A percentile compares a stretch with the other conserved stretches of the same genome.
Evolutionary conservation across 495 filamentous ascomycete species (phyloP).

Genomic region (Podospora pseudocomata): DNA sequence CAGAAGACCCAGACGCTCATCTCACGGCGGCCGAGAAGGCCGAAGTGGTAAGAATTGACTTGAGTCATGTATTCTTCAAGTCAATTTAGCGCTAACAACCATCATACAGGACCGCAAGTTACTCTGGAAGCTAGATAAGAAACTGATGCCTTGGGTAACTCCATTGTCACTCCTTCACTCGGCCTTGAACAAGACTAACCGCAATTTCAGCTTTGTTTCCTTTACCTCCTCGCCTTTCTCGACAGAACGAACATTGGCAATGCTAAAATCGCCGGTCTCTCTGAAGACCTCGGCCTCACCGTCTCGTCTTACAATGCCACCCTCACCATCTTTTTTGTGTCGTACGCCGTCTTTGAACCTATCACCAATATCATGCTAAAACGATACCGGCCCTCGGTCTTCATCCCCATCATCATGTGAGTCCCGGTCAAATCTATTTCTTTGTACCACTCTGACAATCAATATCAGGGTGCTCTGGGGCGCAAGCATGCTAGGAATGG

Average conservation of each 20-base stretch:
- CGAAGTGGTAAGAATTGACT: constrained; percentile 53
- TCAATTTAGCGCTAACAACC: not conserved
- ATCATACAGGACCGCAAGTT: constrained; percentile 58
- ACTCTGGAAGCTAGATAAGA: constrained; percentile 65
- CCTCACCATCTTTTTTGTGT: constrained; percentile 88
- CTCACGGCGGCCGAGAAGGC: constrained; percentile 63
- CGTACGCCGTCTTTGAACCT: constrained; percentile 83
- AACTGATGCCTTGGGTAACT: constrained; percentile 67
- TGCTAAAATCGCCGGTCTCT: constrained; percentile 74
- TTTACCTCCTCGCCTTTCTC: constrained; percentile 82
- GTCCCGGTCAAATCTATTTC: constrained; percentile 32
- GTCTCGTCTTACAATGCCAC: constrained; percentile 65
- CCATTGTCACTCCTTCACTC: too few relatives aligned
- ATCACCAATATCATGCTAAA: constrained; percentile 88
- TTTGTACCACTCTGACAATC: not conserved
- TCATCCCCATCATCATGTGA: constrained; percentile 67
- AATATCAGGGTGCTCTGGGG: constrained; percentile 57
- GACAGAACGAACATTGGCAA: constrained; percentile 86
- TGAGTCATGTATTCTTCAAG: not conserved
- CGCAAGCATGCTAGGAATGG: constrained; percentile 78
- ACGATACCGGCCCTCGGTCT: constrained; percentile 52
- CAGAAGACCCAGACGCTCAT: constrained; percentile 62
- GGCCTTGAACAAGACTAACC: not conserved
- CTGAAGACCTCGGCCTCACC: constrained; percentile 56
- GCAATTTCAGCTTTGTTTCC: constrained; percentile 59